phyloP scores from a whole-genome alignment of 2,329 filamentous ascomycete genomes.

The Aspergillus sp. region DNA sequence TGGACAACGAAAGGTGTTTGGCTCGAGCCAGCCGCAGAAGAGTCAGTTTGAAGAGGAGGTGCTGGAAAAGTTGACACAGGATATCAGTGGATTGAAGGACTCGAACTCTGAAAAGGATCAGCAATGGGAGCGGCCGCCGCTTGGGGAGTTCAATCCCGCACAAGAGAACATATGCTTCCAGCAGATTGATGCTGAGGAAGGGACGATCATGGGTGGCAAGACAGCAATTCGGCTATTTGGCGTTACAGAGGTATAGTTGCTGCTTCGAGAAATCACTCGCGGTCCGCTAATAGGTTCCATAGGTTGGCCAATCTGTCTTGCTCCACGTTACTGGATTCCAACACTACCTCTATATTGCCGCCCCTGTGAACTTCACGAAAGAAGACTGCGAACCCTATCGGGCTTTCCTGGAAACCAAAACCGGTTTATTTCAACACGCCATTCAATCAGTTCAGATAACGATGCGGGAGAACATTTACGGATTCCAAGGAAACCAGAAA shows the following conservation, averaged over 20 bases:
- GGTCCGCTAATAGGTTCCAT: conserved; percentile 8
- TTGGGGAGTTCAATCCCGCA: conserved; percentile 56
- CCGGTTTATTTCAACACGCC: conserved; percentile 64
- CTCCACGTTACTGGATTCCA: conserved; percentile 93
- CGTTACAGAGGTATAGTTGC: conserved; percentile 62
- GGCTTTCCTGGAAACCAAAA: conserved; percentile 68
- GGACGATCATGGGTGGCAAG: conserved; percentile 67
- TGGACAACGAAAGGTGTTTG: conserved; percentile 47
- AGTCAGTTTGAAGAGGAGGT: conserved; percentile 91
- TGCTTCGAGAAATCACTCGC: conserved; percentile 14
- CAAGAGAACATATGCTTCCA: conserved; percentile 78
- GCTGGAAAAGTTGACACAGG: conserved; percentile 90
- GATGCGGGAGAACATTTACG: conserved; percentile 84
- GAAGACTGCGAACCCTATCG: conserved; percentile 74
- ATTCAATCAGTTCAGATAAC: conserved; percentile 77
- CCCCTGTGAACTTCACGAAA: conserved; percentile 71
- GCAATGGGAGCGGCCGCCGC: conserved; percentile 67
- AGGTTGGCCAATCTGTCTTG: conserved; percentile 79
- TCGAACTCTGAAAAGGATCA: conserved; percentile 91
- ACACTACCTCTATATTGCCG: conserved; percentile 91
- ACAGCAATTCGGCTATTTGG: conserved; percentile 87
- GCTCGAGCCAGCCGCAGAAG: conserved; percentile 66
- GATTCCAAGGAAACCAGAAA: conserved; percentile 87
- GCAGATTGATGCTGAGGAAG: conserved; percentile 92
- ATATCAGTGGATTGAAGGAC: conserved; percentile 77